A percentile compares a stretch with the other conserved stretches of the same genome.
Conservation (phyloP, 202 grass and related monocot genomes). For the Zizania palustris region DNA sequence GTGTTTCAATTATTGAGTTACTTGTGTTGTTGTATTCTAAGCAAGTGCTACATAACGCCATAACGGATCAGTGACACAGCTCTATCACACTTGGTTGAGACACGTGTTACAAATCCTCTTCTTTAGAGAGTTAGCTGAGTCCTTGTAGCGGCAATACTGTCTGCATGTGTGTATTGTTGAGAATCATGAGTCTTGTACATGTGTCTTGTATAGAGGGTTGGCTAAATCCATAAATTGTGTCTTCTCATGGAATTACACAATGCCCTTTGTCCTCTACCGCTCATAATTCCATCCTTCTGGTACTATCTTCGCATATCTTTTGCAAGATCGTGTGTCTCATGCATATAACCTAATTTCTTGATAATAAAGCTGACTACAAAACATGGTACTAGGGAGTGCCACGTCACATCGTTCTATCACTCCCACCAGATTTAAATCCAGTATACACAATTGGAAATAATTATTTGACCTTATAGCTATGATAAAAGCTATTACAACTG, state of each 20-base stretch:
- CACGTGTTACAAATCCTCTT: background rate
- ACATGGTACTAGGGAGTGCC: too few relatives aligned
- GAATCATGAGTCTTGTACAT: background rate
- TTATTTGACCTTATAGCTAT: background rate
- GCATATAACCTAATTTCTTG: conserved; percentile 2
- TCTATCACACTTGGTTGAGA: conserved; percentile 13
- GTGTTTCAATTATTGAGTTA: background rate
- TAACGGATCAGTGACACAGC: too few relatives aligned
- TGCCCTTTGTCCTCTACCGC: background rate
- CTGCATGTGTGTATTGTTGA: background rate
- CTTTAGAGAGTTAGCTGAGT: background rate
- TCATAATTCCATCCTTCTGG: background rate
- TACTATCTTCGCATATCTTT: conserved; percentile 21
- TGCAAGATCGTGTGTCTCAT: background rate
- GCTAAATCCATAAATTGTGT: background rate
- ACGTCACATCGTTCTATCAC: too few relatives aligned
- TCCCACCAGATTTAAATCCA: too few relatives aligned
- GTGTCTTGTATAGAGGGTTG: conserved; percentile 27
- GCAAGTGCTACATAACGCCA: too few relatives aligned
- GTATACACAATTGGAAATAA: too few relatives aligned
- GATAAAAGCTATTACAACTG: background rate
- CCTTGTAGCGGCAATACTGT: background rate
- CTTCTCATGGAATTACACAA: conserved; percentile 15
- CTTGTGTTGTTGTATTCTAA: background rate
- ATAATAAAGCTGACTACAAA: too few relatives aligned